These are phyloP conservation scores for Chenopodium suecicum DNA, from an alignment of 148 eudicot genomes.

Conservation along the genomic window DNA sequence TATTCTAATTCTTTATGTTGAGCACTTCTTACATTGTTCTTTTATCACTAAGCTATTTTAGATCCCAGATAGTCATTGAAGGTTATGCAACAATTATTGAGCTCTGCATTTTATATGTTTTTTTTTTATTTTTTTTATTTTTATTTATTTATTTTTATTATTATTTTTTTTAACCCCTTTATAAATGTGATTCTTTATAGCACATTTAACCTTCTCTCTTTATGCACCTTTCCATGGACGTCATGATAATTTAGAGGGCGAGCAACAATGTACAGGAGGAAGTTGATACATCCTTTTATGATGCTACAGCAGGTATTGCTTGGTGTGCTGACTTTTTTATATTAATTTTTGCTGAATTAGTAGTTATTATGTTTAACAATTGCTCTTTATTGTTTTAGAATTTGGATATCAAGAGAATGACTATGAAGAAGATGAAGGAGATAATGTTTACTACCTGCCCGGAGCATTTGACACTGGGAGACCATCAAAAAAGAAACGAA, in stretches of 20 bases:
- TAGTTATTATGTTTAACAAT: conserved; percentile 2
- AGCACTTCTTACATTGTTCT: background rate
- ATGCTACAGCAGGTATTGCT: conserved; percentile 66
- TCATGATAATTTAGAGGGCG: conserved; percentile 45
- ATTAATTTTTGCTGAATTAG: conserved; percentile 11
- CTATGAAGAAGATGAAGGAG: conserved; percentile 79
- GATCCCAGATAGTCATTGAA: background rate
- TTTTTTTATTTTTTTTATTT: background rate
- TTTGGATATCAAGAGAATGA: conserved; percentile 56
- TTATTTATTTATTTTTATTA: no score
- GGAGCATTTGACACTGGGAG: conserved; percentile 49
- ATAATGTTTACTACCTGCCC: conserved; percentile 47
- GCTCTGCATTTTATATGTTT: background rate
- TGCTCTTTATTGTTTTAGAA: conserved; percentile 28
- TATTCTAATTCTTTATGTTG: background rate
- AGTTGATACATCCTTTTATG: conserved; percentile 57
- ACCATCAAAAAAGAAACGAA: conserved; percentile 61
- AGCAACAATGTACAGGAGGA: conserved; percentile 56
- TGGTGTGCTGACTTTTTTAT: conserved; percentile 3
- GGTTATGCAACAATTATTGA: background rate
- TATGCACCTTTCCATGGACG: background rate
- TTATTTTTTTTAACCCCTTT: no score
- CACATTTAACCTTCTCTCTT: background rate
- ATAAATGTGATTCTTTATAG: background rate
- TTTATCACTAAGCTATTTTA: background rate